phyloP scores from a whole-genome alignment of 345 rosid species.

The Brassica nigra region DNA sequence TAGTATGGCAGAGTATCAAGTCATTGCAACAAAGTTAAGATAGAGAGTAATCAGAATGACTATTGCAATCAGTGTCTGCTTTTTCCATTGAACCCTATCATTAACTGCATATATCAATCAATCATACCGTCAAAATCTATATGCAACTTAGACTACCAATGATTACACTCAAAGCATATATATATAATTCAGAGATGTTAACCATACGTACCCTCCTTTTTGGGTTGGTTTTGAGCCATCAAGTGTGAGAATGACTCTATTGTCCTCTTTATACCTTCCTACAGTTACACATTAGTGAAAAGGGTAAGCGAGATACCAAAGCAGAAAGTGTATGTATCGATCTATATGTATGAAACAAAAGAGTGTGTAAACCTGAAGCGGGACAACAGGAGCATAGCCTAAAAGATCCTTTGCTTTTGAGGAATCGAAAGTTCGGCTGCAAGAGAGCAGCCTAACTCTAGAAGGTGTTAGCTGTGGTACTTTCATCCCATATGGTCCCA shows the following conservation, averaged over 20 bases:
- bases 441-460: constrained; percentile 81
- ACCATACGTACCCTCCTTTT: constrained; percentile 64
- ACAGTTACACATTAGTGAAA: constrained; percentile 20
- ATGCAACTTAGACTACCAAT: neutral
- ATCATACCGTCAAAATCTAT: neutral
- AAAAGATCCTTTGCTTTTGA: constrained; percentile 80
- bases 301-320: neutral
- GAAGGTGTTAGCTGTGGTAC: constrained; percentile 91
- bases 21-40: constrained; percentile 62
- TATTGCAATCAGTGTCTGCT: constrained; percentile 51
- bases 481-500: constrained; percentile 90
- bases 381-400: constrained; percentile 72
- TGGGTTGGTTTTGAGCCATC: constrained; percentile 54
- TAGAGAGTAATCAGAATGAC: constrained; percentile 61
- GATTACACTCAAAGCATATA: neutral
- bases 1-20: constrained; percentile 47
- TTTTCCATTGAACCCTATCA: constrained; percentile 66
- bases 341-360: constrained; percentile 2
- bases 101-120: constrained; percentile 61
- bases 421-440: constrained; percentile 75
- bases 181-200: neutral
- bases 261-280: constrained; percentile 87
- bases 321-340: neutral
- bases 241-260: constrained; percentile 74
- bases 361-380: constrained; percentile 69